These are phyloP conservation scores for Dactylonectria macrodidyma DNA, from an alignment of 2,329 filamentous ascomycete genomes.

Conservation along the genomic window DNA sequence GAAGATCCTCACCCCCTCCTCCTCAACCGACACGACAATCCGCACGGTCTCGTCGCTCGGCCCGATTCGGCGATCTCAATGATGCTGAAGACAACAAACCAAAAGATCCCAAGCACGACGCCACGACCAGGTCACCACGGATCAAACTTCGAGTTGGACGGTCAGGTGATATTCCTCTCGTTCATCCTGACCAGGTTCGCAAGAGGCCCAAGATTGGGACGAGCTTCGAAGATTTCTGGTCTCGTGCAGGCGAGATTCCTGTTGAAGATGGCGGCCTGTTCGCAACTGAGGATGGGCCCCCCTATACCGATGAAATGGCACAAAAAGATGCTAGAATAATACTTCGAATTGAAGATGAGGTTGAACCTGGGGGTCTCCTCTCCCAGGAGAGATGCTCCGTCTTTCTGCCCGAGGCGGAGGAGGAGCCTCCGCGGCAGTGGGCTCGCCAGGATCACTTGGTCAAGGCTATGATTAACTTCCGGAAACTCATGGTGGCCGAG, in stretches of 20 bases:
- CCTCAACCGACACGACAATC: slow-evolving; percentile 56
- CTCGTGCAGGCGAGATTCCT: slow-evolving; percentile 64
- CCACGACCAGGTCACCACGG: slow-evolving; percentile 56
- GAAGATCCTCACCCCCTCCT: slow-evolving; percentile 58
- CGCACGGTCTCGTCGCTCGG: slow-evolving; percentile 60
- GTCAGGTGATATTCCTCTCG: slow-evolving; percentile 64
- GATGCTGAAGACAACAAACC: slow-evolving; percentile 33
- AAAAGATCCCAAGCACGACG: slow-evolving; percentile 38
- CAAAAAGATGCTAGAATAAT: slow-evolving; percentile 79
- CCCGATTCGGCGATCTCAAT: slow-evolving; percentile 54
- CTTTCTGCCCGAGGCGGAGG: slow-evolving; percentile 79
- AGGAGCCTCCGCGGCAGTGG: slow-evolving; percentile 85
- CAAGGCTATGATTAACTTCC: slow-evolving; percentile 84
- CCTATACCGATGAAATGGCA: slow-evolving; percentile 74
- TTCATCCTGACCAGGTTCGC: slow-evolving; percentile 72
- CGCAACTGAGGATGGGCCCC: slow-evolving; percentile 68
- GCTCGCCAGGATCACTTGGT: slow-evolving; percentile 90
- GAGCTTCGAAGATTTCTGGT: slow-evolving; percentile 72
- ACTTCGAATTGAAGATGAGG: slow-evolving; percentile 79
- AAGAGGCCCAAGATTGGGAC: slow-evolving; percentile 67
- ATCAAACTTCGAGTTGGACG: slow-evolving; percentile 64
- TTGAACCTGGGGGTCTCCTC: slow-evolving; percentile 81
- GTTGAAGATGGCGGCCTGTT: slow-evolving; percentile 73
- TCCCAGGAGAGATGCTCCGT: slow-evolving; percentile 79
- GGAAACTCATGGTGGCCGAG: slow-evolving; percentile 84